These are phyloP conservation scores for Narthecium ossifragum DNA, from an alignment of 106 monocot genomes.

Conservation along the genomic window DNA sequence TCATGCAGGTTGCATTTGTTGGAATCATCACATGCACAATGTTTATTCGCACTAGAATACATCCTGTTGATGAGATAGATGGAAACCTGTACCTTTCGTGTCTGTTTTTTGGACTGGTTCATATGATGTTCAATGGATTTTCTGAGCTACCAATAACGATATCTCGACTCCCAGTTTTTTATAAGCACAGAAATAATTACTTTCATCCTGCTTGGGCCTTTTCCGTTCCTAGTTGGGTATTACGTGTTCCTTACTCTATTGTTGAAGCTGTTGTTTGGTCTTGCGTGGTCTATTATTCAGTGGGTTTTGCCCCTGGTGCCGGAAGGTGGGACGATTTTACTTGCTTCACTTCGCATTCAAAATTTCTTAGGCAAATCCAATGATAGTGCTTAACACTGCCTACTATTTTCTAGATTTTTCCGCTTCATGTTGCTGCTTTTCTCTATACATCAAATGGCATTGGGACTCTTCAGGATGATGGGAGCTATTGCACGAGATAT, in stretches of 20 bases:
- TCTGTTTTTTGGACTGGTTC: constrained; percentile 37
- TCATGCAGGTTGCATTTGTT: constrained; percentile 33
- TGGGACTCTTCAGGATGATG: constrained; percentile 52
- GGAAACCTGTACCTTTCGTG: constrained; percentile 40
- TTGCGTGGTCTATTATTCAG: constrained; percentile 34
- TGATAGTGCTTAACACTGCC: no score
- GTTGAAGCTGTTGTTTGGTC: constrained; percentile 39
- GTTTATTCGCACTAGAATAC: constrained; percentile 34
- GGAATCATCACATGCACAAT: constrained; percentile 40
- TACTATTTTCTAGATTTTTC: constrained; percentile 27
- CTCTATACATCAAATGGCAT: constrained; percentile 52
- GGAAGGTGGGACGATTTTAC: constrained; percentile 36
- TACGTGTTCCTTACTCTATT: constrained; percentile 37
- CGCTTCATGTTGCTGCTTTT: constrained; percentile 46
- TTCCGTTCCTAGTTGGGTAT: constrained; percentile 35
- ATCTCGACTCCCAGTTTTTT: constrained; percentile 36
- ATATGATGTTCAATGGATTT: constrained; percentile 43
- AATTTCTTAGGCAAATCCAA: no score
- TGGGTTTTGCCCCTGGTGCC: constrained; percentile 28
- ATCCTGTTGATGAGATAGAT: constrained; percentile 37
- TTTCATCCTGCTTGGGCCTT: constrained; percentile 47
- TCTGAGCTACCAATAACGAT: constrained; percentile 38
- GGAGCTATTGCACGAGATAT: constrained; percentile 43
- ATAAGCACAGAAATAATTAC: constrained; percentile 33
- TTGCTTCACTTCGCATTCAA: no score